Evolutionary conservation across 2,329 filamentous ascomycete species (phyloP), one percentile per base, ranked within the genome.

Genomic region (Fusarium neocosmosporiellum): DNA sequence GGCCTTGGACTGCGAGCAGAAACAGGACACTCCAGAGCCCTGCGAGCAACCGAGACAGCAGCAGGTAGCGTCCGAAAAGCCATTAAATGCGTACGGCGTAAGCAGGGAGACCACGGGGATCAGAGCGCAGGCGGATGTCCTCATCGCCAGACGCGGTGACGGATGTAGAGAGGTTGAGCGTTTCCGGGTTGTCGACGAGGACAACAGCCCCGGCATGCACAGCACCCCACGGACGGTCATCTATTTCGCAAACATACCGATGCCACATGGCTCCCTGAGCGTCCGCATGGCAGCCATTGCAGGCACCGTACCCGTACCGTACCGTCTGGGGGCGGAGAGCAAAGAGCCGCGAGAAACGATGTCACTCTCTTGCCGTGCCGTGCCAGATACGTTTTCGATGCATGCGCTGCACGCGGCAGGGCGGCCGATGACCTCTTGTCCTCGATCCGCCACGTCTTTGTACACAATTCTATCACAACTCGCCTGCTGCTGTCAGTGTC

Each of bases 241-340:
- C 29, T 29, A n/a, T 37, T 61, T 63, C 43, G 59, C 27, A 65
- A 63, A 63, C 59, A 64, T n/a, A 43, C 29, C 59, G n/a, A 41
- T 69, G 62, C 72, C 72, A 70, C 63, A 74, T 72, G 72, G 71
- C 14, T 55, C 24, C 34, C 48, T 33, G 13, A 41, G 57, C 24
- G 36, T 60, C 48, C 33, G 48, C 37, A 59, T 46, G 57, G 29
- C 57, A 34, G 57, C 57, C 57, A 59, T 59, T 29, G 9, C 36
- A 60, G 37, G 41, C 24, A 43, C 41, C 41, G 41, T 43, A 43
- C 41, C 20, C 20, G 41, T 43, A 43, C 41, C 20, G 41, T 46
- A 46, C 41, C 41, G 27, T 22, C 29, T 60, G 37, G 57, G 57
- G 57, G 41, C 46, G 27, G 57, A 24, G 37, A 46, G 58, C 2